Percentiles rank a stretch among this genome's conserved stretches.
Evolutionary conservation across 805 yeast species (phyloP).

Genomic region (Candida ascalaphidarum): DNA sequence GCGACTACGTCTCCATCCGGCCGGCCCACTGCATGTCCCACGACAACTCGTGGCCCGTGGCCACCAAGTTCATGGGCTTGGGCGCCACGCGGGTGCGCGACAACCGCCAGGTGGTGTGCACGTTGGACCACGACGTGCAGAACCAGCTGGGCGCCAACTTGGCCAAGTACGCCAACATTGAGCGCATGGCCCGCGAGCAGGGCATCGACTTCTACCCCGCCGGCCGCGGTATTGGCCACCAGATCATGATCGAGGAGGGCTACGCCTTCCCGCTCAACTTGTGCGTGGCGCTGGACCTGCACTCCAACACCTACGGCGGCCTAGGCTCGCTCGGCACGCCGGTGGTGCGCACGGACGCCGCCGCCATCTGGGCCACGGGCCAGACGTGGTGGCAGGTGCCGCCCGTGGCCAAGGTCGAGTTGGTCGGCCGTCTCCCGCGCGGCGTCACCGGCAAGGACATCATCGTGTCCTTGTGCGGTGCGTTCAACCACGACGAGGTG

Average conservation of each 20-base stretch:
- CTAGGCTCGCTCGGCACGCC: constrained; percentile 95
- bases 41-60: constrained; percentile 99
- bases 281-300: constrained; percentile 96
- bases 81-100: constrained; percentile 83
- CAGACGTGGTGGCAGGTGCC: constrained; percentile 99
- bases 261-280: constrained; percentile 91
- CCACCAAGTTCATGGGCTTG: constrained; percentile 88
- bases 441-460: constrained; percentile 97
- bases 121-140: constrained; percentile 97
- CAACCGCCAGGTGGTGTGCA: constrained; percentile 87
- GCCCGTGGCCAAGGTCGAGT: constrained; percentile 91
- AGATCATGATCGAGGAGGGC: constrained; percentile 98
- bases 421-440: constrained; percentile 68
- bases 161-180: constrained; percentile 81
- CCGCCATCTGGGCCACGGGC: constrained; percentile 99
- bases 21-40: constrained; percentile 99
- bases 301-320: constrained; percentile 97
- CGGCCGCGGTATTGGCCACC: constrained; percentile 98
- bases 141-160: constrained; percentile 84
- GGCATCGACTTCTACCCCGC: constrained; percentile 97
- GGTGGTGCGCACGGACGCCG: constrained; percentile 97
- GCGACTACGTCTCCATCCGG: constrained; percentile 89
- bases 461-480: constrained; percentile 92
- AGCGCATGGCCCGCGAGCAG: constrained; percentile 80
- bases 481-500: constrained; percentile 87